Evolutionary conservation across 768 basidiomycete genomes (phyloP), one percentile per base, ranked within the genome.

Genomic region (Psilocybe cubensis): DNA sequence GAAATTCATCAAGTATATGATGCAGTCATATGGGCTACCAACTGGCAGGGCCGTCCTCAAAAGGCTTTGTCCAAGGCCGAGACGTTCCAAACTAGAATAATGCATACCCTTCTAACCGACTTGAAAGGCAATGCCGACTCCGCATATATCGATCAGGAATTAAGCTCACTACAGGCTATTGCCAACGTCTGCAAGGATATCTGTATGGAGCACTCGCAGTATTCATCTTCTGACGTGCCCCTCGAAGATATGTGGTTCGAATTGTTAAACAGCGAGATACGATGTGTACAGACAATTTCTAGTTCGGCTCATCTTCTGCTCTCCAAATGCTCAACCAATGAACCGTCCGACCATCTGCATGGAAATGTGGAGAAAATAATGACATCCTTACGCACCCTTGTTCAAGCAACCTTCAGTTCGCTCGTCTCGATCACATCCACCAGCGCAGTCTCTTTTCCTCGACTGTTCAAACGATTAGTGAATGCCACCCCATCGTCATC

Each of bases 181-280:
- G 84, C 84, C 17, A 75, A 76, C 12, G 81, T 83, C 27, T 89
- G 88, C 28, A 80, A 89, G 3, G 71, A 77, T 1, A 80, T 96
- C 24, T 97, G 94, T 69, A 71, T 88, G 35, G 80, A 86, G 52
- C 85, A 83, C 51, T 92, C 91, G 4, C 75, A 76, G 55, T 70
- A 63, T 11, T 73, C 75, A 18, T 70, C 76, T 9, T 71, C 66
- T 27, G 72, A 80, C 25, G 67, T 81, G 54, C 74, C 81, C 38
- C 63, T 87, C 14, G 95, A 97, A 66, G 92, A 96, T 60, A 83
- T 94, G 61, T 98, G 95, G 95, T 93, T 94, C 70, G 83, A 86
- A 59, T 76, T 97, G 1, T 80, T 98, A 28, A 86, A 85, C 64
- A 87, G 88, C 58, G 89, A 97, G 66, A 88, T 97, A 52, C 82